phyloP scores from a whole-genome alignment of 2,329 filamentous ascomycete genomes.

The Camptophora hylomeconis region DNA sequence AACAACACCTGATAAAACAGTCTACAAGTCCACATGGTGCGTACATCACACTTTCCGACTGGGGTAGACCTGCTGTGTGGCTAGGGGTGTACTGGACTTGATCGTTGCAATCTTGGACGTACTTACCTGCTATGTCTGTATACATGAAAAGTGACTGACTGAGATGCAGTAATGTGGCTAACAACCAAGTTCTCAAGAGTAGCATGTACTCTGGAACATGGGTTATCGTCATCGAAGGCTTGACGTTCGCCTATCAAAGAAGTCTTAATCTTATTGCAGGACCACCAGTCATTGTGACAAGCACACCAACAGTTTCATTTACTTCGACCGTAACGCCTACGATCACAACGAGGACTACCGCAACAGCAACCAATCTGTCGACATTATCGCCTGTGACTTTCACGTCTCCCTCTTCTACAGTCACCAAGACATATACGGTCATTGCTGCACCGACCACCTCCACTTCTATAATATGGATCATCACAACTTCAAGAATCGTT shows the following conservation, averaged over 20 bases:
- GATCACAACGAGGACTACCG: no score
- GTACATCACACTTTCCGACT: background rate
- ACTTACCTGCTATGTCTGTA: no score
- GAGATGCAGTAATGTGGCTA: conserved; percentile 14
- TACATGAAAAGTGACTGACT: no score
- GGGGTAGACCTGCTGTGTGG: background rate
- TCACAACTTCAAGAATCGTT: background rate
- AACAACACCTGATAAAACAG: conserved; percentile 9
- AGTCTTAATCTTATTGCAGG: conserved; percentile 12
- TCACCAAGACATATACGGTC: no score
- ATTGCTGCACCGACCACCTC: conserved; percentile 4
- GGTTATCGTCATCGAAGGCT: conserved; percentile 14
- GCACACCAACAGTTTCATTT: background rate
- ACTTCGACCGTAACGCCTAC: conserved; percentile 13
- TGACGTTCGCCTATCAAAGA: conserved; percentile 15
- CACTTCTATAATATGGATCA: background rate
- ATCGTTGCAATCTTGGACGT: no score
- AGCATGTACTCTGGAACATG: conserved; percentile 14
- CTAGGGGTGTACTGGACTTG: no score
- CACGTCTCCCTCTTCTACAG: no score
- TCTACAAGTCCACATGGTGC: conserved; percentile 14
- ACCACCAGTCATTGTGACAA: conserved; percentile 10
- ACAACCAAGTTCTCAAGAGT: conserved; percentile 11
- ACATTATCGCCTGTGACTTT: no score
- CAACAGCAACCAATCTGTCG: no score